Evolutionary conservation across 2,329 filamentous ascomycete species (phyloP), one percentile per base, ranked within the genome.

Genomic region (Dendryphion nanum): DNA sequence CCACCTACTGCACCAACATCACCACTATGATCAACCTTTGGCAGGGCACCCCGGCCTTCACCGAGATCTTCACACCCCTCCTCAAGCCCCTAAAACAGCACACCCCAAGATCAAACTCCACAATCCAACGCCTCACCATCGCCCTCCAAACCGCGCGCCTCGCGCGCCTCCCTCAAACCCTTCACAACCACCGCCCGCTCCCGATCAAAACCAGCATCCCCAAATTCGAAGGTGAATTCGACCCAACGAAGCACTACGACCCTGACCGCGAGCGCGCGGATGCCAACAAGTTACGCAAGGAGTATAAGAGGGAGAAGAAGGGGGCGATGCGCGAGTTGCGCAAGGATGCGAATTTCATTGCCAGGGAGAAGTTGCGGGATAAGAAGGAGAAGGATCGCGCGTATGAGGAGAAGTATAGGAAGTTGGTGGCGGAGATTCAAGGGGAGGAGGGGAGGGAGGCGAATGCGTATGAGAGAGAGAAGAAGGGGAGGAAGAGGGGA

Each of bases 161-260:
- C 15, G 69, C 76, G 29, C 88, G 90, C 26, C 82, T 86, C 6
- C 88, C 89, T 2, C 80, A 97, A 19, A 79, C 89, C 55, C 80
- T 98, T 3, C 93, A 98, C 70, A 79, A 93, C 68, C 93, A 98
- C 74, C 78, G 79, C 1, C 89, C 90, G 0, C 77, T 95, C 3
- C 84, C 93, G 16, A 95, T 97, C 73, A 90, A 91, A 66, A 83
- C 82, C 6, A 83, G 80, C 41, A 82, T 96, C 32, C 93, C 93
- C 67, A 95, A 95, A 67, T 98, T 97, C 71, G 93, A 97, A 71
- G 91, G 96, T 63, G 78, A 80, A 41, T 98, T 89, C 78, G 93
- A 95, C 66, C 93, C 93, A 3, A 82, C 86, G 72, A 91, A 89
- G 71, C 93, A 97, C 77, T 97, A 98, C 78, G 94, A 98, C 62